phyloP scores from a whole-genome alignment of 768 basidiomycete genomes.

The Psilocybe subaeruginosa region DNA sequence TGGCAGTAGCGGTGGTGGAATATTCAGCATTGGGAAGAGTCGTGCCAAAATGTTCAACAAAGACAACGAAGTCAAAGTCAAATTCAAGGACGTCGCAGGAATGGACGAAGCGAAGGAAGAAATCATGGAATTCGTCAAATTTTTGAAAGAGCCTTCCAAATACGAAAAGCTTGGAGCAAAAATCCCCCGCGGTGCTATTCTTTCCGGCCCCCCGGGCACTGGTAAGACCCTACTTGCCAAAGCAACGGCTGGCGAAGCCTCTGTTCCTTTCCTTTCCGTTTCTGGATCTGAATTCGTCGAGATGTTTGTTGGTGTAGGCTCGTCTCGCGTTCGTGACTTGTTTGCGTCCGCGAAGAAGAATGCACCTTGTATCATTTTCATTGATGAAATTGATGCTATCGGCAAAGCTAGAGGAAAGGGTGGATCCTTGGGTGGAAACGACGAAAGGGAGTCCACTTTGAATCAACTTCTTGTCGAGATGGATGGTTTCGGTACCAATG shows the following conservation, averaged over 20 bases:
- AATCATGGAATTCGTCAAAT: slow-evolving; percentile 99
- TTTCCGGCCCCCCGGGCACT: slow-evolving; percentile 96
- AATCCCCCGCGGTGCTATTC: slow-evolving; percentile 93
- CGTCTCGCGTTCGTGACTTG: slow-evolving; percentile 94
- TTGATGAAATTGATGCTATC: slow-evolving; percentile 99
- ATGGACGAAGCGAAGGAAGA: slow-evolving; percentile 99
- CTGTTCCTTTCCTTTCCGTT: slow-evolving; percentile 96
- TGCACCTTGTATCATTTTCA: slow-evolving; percentile 97
- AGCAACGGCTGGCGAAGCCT: slow-evolving; percentile 97
- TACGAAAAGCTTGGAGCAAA: slow-evolving; percentile 98
- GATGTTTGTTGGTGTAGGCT: slow-evolving; percentile 99
- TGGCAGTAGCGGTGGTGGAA: slow-evolving; percentile 78
- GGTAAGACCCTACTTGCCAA: slow-evolving; percentile 98
- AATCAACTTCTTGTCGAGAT: slow-evolving; percentile 99
- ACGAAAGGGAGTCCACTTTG: slow-evolving; percentile 96
- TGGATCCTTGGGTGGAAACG: slow-evolving; percentile 82
- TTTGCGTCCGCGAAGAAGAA: slow-evolving; percentile 98
- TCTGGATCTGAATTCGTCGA: slow-evolving; percentile 99
- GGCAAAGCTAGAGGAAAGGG: slow-evolving; percentile 90
- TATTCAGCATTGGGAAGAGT: slow-evolving; percentile 97
- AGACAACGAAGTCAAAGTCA: slow-evolving; percentile 90
- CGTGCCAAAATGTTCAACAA: slow-evolving; percentile 95
- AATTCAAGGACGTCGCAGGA: slow-evolving; percentile 96
- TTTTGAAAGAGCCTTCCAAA: slow-evolving; percentile 92
- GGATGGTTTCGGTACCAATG: slow-evolving; percentile 98